Evolutionary conservation across 2,329 filamentous ascomycete genomes (phyloP).

Genomic region (Penicillium sp.): DNA sequence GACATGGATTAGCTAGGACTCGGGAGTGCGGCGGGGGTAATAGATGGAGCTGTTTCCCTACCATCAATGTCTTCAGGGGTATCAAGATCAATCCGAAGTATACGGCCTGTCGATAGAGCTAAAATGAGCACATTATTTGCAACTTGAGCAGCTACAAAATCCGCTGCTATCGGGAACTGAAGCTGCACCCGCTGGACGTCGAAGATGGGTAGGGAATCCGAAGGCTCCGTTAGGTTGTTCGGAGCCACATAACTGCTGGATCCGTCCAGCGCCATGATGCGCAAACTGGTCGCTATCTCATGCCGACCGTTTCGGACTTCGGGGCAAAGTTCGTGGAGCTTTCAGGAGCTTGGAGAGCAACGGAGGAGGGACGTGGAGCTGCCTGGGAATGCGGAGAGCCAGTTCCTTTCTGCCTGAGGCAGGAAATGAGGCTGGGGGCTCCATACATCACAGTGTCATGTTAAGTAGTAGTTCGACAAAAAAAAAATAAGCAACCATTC

Average conservation of each 20-base stretch:
- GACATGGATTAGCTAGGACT: conserved; percentile 21
- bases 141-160: conserved; percentile 95
- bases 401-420: conserved; percentile 18
- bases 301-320: conserved; percentile 27
- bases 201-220: conserved; percentile 82
- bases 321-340: conserved; percentile 30
- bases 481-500: no score
- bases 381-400: conserved; percentile 23
- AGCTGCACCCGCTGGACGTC: conserved; percentile 90
- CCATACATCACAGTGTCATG: no score
- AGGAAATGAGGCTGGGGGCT: not conserved
- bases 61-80: conserved; percentile 93
- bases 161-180: conserved; percentile 89
- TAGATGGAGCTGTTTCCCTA: conserved; percentile 42
- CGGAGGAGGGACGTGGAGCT: conserved; percentile 10
- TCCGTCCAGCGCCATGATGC: conserved; percentile 70
- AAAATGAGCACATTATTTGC: conserved; percentile 96
- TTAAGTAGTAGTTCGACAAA: no score
- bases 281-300: conserved; percentile 39
- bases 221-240: conserved; percentile 62
- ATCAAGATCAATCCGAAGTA: conserved; percentile 91
- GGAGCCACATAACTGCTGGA: conserved; percentile 73
- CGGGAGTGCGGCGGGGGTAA: conserved; percentile 12
- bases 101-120: conserved; percentile 87
- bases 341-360: conserved; percentile 28